Conservation (phyloP, 352 stramenopile species). For the Pythium phragmiticola region DNA sequence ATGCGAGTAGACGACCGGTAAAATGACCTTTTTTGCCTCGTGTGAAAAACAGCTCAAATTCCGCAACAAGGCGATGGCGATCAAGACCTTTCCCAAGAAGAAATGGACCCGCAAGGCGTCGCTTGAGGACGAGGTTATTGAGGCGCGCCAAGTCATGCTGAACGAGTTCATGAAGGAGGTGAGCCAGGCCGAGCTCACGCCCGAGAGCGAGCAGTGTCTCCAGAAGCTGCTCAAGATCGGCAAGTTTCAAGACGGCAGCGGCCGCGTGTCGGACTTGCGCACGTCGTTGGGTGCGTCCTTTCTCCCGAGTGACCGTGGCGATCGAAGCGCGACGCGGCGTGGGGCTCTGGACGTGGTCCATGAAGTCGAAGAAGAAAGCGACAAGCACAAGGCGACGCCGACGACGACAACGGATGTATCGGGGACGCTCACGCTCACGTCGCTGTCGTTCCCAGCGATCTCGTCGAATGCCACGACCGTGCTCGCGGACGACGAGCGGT, state of each 20-base stretch:
- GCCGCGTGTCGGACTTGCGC: constrained; percentile 25
- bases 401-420: constrained; percentile 1
- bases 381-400: not conserved
- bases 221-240: constrained; percentile 61
- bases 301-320: constrained; percentile 20
- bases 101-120: constrained; percentile 55
- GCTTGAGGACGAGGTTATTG: constrained; percentile 53
- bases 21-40: not conserved
- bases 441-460: constrained; percentile 19
- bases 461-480: constrained; percentile 34
- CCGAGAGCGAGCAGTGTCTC: constrained; percentile 42
- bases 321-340: not conserved
- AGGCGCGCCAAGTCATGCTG: constrained; percentile 66
- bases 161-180: constrained; percentile 76
- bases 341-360: constrained; percentile 22
- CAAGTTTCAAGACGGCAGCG: constrained; percentile 40
- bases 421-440: constrained; percentile 23
- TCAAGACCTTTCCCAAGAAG: constrained; percentile 46
- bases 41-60: constrained; percentile 33
- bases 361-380: constrained; percentile 26
- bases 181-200: constrained; percentile 38
- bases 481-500: constrained; percentile 33
- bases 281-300: constrained; percentile 9
- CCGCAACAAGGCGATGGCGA: constrained; percentile 18
- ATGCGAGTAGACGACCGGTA: not conserved